These are phyloP conservation scores for Aspergillus fijiensis DNA, from an alignment of 2,329 filamentous ascomycete species.

Conservation along the genomic window DNA sequence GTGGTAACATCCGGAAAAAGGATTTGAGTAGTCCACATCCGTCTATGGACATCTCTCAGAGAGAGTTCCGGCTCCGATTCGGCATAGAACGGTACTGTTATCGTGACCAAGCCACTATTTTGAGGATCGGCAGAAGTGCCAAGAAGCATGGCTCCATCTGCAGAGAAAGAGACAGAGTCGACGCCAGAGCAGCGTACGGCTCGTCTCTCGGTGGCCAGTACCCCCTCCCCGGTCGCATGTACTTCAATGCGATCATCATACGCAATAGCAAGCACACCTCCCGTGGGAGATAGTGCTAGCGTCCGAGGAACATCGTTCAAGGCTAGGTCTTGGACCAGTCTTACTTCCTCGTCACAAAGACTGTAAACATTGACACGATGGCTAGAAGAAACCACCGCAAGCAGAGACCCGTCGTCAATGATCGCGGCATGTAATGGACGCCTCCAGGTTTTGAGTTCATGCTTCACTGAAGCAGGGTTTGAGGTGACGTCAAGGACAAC, in stretches of 20 bases:
- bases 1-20: conserved; percentile 78
- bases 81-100: conserved; percentile 78
- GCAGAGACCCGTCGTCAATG: conserved; percentile 70
- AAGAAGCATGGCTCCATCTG: conserved; percentile 73
- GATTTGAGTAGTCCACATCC: conserved; percentile 83
- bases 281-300: conserved; percentile 77
- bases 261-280: conserved; percentile 77
- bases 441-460: conserved; percentile 77
- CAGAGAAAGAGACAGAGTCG: conserved; percentile 72
- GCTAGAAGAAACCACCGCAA: conserved; percentile 78
- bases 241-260: conserved; percentile 90
- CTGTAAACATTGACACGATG: conserved; percentile 87
- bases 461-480: conserved; percentile 61
- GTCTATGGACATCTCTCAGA: conserved; percentile 62
- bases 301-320: conserved; percentile 76
- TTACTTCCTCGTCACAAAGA: conserved; percentile 63
- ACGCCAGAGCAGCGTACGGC: conserved; percentile 77
- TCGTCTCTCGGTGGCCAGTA: conserved; percentile 65
- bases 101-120: conserved; percentile 69
- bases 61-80: conserved; percentile 52
- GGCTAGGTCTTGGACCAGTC: conserved; percentile 70
- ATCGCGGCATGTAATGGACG: conserved; percentile 76
- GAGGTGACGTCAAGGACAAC: conserved; percentile 70
- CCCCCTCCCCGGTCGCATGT: conserved; percentile 66
- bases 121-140: conserved; percentile 68